Evolutionary conservation across 2,329 filamentous ascomycete genomes (phyloP).

Genomic region (Metarhizium sp.): DNA sequence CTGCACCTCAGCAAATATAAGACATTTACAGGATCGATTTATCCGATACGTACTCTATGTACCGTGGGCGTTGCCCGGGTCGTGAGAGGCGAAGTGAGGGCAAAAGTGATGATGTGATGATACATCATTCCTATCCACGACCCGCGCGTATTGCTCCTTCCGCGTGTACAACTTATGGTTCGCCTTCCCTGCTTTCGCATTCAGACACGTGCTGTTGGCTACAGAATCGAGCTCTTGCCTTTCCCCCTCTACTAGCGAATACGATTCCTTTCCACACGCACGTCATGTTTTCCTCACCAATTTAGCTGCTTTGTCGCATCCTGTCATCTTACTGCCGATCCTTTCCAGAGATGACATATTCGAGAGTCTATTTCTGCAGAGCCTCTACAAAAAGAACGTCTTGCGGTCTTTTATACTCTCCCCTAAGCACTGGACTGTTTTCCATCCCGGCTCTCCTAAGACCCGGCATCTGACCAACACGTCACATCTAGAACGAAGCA

Average conservation of each 20-base stretch:
- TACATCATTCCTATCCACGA: too few relatives aligned
- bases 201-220: neutral
- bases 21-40: too few relatives aligned
- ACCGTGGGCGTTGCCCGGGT: too few relatives aligned
- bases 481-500: neutral
- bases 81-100: too few relatives aligned
- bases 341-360: neutral
- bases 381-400: neutral
- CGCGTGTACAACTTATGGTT: neutral
- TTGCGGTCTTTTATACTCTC: neutral
- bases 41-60: too few relatives aligned
- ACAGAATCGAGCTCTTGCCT: neutral
- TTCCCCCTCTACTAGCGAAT: neutral
- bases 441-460: too few relatives aligned
- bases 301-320: neutral
- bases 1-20: too few relatives aligned
- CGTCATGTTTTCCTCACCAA: neutral
- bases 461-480: neutral
- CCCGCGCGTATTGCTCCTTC: neutral
- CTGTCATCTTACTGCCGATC: neutral
- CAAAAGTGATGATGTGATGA: too few relatives aligned
- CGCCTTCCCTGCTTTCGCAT: neutral
- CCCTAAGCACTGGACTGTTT: too few relatives aligned
- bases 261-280: neutral
- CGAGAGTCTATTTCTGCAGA: neutral